Evolutionary conservation across 352 stramenopile species (phyloP), one percentile per base, ranked within the genome.

Genomic region (Thalassiosira oceanica): DNA sequence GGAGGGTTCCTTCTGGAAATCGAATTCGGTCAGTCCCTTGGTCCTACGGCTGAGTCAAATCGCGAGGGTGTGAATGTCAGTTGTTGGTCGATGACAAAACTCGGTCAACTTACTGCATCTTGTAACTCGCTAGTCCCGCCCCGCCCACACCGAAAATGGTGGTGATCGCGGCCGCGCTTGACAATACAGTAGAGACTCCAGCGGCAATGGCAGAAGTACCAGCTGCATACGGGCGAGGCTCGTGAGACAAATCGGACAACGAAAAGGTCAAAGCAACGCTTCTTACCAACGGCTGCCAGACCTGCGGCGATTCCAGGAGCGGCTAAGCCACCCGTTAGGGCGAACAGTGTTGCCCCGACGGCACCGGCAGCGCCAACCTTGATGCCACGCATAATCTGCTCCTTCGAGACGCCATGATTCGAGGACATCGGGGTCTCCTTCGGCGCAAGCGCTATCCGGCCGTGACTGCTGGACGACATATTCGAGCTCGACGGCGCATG

Each of bases 11-110:
- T 82, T 86, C 20, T 71, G 52, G 57, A 89, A 85, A 21, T 80
- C 64, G 65, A 89, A 89, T 48, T 89, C 82, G n/a, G 82, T 89
- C n/a, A 89, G 43, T n/a, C 82, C 82, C 29, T 80, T 70, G 5
- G 75, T 86, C 50, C 78, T 49, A 21, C 83, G 60, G 21, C 27
- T 23, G 41, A 60, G 63, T 64, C 65, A 76, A n/a, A n/a, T n/a
- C n/a, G n/a, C n/a, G n/a, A n/a, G n/a, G n/a, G n/a, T n/a, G n/a
- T n/a, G n/a, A n/a, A n/a, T n/a, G n/a, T n/a, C n/a, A n/a, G n/a
- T n/a, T n/a, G n/a, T n/a, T n/a, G n/a, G n/a, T n/a, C n/a, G n/a
- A n/a, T n/a, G n/a, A n/a, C n/a, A n/a, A n/a, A n/a, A n/a, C n/a
- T n/a, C n/a, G n/a, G n/a, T n/a, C n/a, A n/a, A n/a, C n/a, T n/a